These are phyloP conservation scores for Podaxis pistillaris DNA, from an alignment of 768 basidiomycete genomes.

Conservation along the genomic window DNA sequence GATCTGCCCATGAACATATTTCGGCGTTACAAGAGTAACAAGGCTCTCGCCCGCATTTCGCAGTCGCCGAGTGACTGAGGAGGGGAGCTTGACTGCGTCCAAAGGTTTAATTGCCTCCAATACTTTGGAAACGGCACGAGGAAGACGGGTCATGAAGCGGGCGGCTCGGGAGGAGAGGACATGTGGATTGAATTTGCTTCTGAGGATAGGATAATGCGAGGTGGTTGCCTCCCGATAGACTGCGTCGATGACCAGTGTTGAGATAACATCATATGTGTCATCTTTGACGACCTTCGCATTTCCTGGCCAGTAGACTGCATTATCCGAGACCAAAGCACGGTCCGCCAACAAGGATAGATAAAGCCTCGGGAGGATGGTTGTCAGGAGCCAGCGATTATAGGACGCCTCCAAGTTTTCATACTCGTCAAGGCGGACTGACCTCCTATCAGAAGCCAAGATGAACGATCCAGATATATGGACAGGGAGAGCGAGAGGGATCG, in stretches of 20 bases:
- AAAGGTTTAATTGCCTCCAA: background rate
- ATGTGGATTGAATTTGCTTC: conserved; percentile 19
- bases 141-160: background rate
- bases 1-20: conserved; percentile 10
- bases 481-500: conserved; percentile 36
- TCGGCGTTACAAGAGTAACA: background rate
- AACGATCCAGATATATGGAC: conserved; percentile 48
- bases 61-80: background rate
- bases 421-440: conserved; percentile 40
- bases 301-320: conserved; percentile 38
- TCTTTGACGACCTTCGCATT: background rate
- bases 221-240: conserved; percentile 7
- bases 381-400: conserved; percentile 44
- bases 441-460: conserved; percentile 43
- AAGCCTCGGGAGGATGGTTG: conserved; percentile 31
- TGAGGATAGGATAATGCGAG: conserved; percentile 6
- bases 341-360: conserved; percentile 39
- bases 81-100: conserved; percentile 2
- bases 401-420: conserved; percentile 29
- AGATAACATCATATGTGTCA: conserved; percentile 18
- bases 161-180: conserved; percentile 17
- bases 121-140: background rate
- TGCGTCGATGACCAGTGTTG: background rate
- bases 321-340: conserved; percentile 17
- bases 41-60: background rate